phyloP scores from a whole-genome alignment of 345 rosid genomes.

The Citrus australasica region DNA sequence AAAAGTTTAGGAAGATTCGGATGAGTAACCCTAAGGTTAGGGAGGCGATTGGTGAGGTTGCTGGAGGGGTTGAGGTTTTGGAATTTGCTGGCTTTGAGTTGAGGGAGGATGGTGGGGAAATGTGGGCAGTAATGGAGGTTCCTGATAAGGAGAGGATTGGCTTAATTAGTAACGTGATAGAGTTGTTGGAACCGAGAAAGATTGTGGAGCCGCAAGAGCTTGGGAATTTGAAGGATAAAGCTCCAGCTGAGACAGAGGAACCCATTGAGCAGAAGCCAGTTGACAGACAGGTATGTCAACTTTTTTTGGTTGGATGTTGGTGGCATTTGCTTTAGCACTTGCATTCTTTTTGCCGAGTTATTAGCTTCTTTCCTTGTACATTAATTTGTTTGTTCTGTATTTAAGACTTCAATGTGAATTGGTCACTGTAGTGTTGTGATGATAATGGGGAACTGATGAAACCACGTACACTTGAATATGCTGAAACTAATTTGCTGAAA shows the following conservation, averaged over 20 bases:
- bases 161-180: constrained; percentile 42
- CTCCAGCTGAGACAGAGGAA: constrained; percentile 33
- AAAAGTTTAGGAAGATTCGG: constrained; percentile 75
- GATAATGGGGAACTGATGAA: background rate
- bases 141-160: constrained; percentile 42
- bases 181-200: constrained; percentile 51
- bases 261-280: constrained; percentile 49
- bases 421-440: background rate
- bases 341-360: background rate
- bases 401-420: background rate
- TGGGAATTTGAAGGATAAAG: constrained; percentile 32
- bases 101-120: constrained; percentile 69
- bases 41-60: constrained; percentile 72
- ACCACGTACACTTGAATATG: background rate
- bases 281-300: constrained; percentile 65
- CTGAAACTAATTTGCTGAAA: background rate
- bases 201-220: constrained; percentile 18
- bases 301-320: background rate
- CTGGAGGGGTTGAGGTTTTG: constrained; percentile 76
- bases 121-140: constrained; percentile 77
- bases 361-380: background rate
- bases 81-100: constrained; percentile 66
- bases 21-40: constrained; percentile 82
- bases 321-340: background rate
- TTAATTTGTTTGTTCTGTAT: background rate